A percentile compares a stretch with the other conserved stretches of the same genome.
phyloP scores from a whole-genome alignment of 1,139 yeast genomes.

The Lodderomyces oxycetoniae region DNA sequence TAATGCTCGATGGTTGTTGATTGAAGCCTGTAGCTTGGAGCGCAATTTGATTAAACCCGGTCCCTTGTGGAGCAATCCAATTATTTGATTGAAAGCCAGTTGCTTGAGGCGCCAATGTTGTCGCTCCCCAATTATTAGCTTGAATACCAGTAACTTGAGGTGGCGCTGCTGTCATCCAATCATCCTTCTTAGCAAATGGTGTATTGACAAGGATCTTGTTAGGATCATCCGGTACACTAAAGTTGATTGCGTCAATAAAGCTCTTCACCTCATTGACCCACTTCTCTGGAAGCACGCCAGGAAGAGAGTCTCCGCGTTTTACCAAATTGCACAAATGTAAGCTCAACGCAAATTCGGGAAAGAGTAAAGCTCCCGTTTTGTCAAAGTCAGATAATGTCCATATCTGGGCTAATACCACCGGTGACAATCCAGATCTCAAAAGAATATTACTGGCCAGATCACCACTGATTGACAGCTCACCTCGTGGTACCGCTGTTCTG shows the following conservation, averaged over 20 bases:
- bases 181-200: constrained; percentile 33
- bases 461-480: constrained; percentile 74
- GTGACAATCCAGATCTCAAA: constrained; percentile 72
- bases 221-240: constrained; percentile 65
- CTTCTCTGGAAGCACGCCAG: constrained; percentile 64
- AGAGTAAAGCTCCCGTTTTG: constrained; percentile 76
- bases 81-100: constrained; percentile 20
- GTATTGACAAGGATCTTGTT: constrained; percentile 40
- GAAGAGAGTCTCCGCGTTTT: constrained; percentile 72
- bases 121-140: constrained; percentile 23
- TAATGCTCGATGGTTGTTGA: constrained; percentile 18
- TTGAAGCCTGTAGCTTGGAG: constrained; percentile 17
- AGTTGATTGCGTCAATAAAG: constrained; percentile 83
- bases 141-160: too few relatives aligned
- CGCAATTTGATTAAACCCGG: constrained; percentile 33
- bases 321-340: constrained; percentile 81
- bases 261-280: constrained; percentile 80
- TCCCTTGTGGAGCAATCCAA: constrained; percentile 28
- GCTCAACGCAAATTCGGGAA: constrained; percentile 94
- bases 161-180: constrained; percentile 17
- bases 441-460: constrained; percentile 75
- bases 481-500: constrained; percentile 68
- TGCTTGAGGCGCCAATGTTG: constrained; percentile 18
- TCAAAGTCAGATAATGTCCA: constrained; percentile 91
- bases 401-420: constrained; percentile 75